These are phyloP conservation scores for Chamaecyparis obtusa DNA, from an alignment of 75 land plant genomes.

Conservation along the genomic window DNA sequence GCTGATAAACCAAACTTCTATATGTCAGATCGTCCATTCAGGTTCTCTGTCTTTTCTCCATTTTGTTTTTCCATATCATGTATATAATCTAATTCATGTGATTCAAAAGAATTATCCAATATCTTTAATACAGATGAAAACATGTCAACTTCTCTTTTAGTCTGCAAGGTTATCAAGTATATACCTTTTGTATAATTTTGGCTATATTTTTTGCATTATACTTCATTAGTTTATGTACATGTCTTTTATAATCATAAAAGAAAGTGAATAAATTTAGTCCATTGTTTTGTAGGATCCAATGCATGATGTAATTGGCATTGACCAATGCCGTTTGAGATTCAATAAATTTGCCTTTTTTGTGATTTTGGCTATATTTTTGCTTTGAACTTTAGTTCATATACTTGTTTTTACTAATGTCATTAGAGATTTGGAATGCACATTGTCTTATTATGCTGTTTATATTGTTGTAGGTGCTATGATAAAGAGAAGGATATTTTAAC, in stretches of 20 bases:
- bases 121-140: background rate
- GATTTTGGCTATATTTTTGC: background rate
- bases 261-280: background rate
- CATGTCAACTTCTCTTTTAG: background rate
- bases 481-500: slow-evolving; percentile 73
- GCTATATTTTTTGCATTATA: background rate
- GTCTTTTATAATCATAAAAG: background rate
- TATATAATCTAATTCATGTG: background rate
- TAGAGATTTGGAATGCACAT: background rate
- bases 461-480: slow-evolving; percentile 66
- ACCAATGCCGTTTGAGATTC: background rate
- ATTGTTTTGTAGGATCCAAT: background rate
- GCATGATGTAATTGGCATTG: background rate
- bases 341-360: background rate
- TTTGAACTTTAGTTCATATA: background rate
- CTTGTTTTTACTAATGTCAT: background rate
- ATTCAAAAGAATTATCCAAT: background rate
- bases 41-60: slow-evolving; percentile 39
- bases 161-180: background rate
- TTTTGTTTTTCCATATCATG: background rate
- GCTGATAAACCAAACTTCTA: slow-evolving; percentile 95
- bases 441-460: background rate
- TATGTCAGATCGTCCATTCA: slow-evolving; percentile 91
- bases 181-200: background rate
- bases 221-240: background rate